Evolutionary conservation across 176 grass and related monocot species (phyloP), one percentile per base, ranked within the genome.

Genomic region (Aechmea fasciata): DNA sequence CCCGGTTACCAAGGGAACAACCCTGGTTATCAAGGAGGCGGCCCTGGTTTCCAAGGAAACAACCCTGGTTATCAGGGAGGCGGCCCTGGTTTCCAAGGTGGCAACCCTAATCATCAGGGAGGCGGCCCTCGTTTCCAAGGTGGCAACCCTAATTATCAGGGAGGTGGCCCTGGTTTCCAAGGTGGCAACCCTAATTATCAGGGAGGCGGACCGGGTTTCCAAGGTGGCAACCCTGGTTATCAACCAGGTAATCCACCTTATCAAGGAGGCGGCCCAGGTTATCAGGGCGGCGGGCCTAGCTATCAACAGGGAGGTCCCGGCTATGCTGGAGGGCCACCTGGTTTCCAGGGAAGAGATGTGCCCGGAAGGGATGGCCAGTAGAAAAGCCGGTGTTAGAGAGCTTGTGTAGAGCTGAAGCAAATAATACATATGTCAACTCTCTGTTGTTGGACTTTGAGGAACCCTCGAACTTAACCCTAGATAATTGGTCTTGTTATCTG

Each of bases 331-430:
- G 62, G 66, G 52, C 67, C 17, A 6, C 64, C 69, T 14, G 24
- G 15, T 54, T 80, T 84, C 14, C 51, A 67, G 71, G 89, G 79
- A 62, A 77, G 73, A 76, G 70, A 86, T 1, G 63, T 76, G 61
- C 87, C 73, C 47, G 83, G 77, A 61, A 87, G 84, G 65, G 79
- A 84, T 66, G 79, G 87, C 67, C 69, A 80, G 28, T 90, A 79
- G 68, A 66, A 80, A 64, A 81, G 62, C 29, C 41, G 13, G n/a
- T 67, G 49, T 23, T 66, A 23, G 17, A 73, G 13, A 57, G 0
- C n/a, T 5, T 19, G 11, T 78, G 26, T 50, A 71, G 75, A 78
- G 71, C 25, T 51, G 73, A 78, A 41, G 63, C 63, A 1, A 24
- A 55, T 15, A 17, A 18, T 9, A 51, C 17, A 19, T 1, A 41